Percentiles rank a stretch among this genome's conserved stretches.
These are phyloP conservation scores for Piper longum DNA, from an alignment of 164 flowering plant species.

Conservation along the genomic window DNA sequence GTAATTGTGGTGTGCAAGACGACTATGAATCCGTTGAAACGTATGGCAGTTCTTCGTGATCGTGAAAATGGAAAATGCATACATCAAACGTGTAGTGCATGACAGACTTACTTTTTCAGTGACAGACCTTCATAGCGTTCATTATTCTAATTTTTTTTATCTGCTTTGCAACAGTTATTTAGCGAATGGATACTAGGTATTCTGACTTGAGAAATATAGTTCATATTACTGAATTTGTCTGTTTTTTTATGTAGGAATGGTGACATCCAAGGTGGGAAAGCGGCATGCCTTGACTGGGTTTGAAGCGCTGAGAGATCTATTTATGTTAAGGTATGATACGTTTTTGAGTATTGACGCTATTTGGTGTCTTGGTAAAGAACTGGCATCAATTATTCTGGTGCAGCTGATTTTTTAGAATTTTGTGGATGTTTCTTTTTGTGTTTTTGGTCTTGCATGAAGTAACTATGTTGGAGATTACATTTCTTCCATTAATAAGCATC, in stretches of 20 bases:
- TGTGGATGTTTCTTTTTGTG: too few species aligned
- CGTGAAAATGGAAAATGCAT: too few species aligned
- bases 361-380: not conserved
- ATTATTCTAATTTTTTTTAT: not conserved
- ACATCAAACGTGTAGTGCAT: too few species aligned
- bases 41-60: too few species aligned
- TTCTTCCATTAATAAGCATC: too few species aligned
- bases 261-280: slow-evolving; percentile 90
- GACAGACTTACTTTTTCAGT: not conserved
- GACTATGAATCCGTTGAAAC: too few species aligned
- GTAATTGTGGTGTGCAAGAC: too few species aligned
- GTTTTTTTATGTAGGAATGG: slow-evolving; percentile 41
- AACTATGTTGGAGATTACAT: too few species aligned
- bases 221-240: not conserved
- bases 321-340: slow-evolving; percentile 41
- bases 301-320: slow-evolving; percentile 79
- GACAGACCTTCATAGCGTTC: not conserved
- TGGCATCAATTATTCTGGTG: not conserved
- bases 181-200: not conserved
- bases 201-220: too few species aligned
- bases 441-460: too few species aligned
- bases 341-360: not conserved
- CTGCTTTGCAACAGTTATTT: not conserved
- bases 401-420: not conserved
- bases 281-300: slow-evolving; percentile 85